Conservation (phyloP, 495 filamentous ascomycete species). For the Tuber microsphaerosporum region DNA sequence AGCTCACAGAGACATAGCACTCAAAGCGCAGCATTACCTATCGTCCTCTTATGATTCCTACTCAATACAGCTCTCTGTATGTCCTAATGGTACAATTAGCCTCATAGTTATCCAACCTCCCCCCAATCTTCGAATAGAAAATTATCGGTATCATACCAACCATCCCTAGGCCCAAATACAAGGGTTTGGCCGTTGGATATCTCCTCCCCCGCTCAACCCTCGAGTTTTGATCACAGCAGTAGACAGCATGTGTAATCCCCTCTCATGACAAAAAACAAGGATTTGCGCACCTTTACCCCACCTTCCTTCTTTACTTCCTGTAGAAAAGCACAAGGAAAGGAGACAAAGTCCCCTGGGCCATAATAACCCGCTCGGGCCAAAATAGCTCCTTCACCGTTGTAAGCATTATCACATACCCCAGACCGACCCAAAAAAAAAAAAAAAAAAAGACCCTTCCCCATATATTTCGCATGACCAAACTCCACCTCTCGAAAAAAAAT, state of each 20-base stretch:
- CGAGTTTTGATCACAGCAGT: neutral
- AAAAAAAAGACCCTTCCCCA: too few relatives aligned
- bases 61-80: accelerated
- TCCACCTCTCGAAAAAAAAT: neutral
- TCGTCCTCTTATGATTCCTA: neutral
- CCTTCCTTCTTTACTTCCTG: neutral
- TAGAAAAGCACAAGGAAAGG: neutral
- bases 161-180: neutral
- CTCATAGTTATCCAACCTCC: too few relatives aligned
- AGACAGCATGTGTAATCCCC: neutral
- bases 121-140: too few relatives aligned
- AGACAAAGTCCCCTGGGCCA: neutral
- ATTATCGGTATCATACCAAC: too few relatives aligned
- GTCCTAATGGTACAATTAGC: too few relatives aligned
- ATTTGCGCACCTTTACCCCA: neutral
- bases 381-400: neutral
- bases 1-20: neutral
- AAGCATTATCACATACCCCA: neutral
- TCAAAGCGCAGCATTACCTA: neutral
- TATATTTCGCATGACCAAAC: neutral
- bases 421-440: too few relatives aligned
- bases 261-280: neutral
- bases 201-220: neutral
- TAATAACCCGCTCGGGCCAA: neutral
- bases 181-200: neutral